Conservation (phyloP, 768 basidiomycete species). For the Pleurotus djamor region DNA sequence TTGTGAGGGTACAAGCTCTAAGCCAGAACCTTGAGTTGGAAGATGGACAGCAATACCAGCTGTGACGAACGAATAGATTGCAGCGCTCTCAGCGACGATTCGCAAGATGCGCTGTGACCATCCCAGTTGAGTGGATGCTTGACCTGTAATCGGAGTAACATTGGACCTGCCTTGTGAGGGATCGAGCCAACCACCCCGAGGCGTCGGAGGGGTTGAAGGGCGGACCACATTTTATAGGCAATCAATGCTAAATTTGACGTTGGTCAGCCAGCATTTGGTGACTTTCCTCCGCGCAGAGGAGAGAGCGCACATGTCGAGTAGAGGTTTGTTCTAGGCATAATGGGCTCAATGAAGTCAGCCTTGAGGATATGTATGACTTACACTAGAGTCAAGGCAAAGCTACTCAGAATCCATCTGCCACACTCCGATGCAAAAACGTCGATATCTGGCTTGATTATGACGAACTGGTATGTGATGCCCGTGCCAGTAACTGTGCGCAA, state of each 20-base stretch:
- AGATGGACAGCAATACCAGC: no score
- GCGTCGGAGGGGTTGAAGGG: neutral
- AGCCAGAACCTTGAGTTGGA: neutral
- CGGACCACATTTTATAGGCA: neutral
- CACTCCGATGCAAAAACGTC: constrained; percentile 9
- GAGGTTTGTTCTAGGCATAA: neutral
- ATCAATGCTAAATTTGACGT: neutral
- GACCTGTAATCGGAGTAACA: no score
- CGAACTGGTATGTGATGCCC: constrained; percentile 13
- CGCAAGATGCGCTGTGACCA: neutral
- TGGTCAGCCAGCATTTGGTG: neutral
- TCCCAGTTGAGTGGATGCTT: no score
- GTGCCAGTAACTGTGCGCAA: constrained; percentile 7
- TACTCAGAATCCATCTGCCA: constrained; percentile 13
- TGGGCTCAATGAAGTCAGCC: neutral
- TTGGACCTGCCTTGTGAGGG: neutral
- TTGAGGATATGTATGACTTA: neutral
- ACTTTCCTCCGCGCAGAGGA: neutral
- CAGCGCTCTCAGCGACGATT: neutral
- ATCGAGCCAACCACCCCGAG: neutral
- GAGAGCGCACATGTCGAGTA: neutral
- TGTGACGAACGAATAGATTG: neutral
- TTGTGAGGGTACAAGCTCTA: neutral
- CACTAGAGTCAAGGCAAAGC: constrained; percentile 11
- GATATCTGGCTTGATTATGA: neutral